A percentile compares a stretch with the other conserved stretches of the same genome.
phyloP scores from a whole-genome alignment of 1,139 yeast genomes.

The Kodamaea sp. region DNA sequence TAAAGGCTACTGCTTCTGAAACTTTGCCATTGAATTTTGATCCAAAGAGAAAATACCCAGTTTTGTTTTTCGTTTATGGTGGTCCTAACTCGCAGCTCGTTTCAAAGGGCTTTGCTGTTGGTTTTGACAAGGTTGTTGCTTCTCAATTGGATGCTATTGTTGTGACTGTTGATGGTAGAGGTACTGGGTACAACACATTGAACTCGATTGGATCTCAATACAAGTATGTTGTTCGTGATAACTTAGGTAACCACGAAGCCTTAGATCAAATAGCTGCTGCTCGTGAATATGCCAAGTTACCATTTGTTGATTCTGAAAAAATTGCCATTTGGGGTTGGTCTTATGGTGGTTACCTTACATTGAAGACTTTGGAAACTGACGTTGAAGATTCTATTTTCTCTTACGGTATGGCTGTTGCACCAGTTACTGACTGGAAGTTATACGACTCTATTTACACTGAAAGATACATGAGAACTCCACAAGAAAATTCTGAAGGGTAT shows the following conservation, averaged over 20 bases:
- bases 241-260: constrained; percentile 66
- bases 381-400: constrained; percentile 53
- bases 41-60: constrained; percentile 55
- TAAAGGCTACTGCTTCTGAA: constrained; percentile 55
- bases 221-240: constrained; percentile 62
- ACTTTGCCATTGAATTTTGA: constrained; percentile 63
- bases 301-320: constrained; percentile 54
- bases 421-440: constrained; percentile 73
- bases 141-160: constrained; percentile 69
- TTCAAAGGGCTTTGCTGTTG: constrained; percentile 47
- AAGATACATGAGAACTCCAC: constrained; percentile 71
- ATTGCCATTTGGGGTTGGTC: constrained; percentile 86
- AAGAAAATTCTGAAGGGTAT: constrained; percentile 58
- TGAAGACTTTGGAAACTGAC: constrained; percentile 70
- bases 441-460: constrained; percentile 79
- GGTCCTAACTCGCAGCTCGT: constrained; percentile 83
- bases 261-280: constrained; percentile 71
- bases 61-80: constrained; percentile 70
- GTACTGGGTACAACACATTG: constrained; percentile 63
- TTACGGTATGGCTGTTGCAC: constrained; percentile 76
- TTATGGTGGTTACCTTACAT: constrained; percentile 74
- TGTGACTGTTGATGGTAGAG: constrained; percentile 80
- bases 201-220: constrained; percentile 42
- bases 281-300: constrained; percentile 48
- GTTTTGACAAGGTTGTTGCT: constrained; percentile 63